Evolutionary conservation across 345 rosid species (phyloP), one percentile per base, ranked within the genome.

Genomic region (Eucalyptus decipiens): DNA sequence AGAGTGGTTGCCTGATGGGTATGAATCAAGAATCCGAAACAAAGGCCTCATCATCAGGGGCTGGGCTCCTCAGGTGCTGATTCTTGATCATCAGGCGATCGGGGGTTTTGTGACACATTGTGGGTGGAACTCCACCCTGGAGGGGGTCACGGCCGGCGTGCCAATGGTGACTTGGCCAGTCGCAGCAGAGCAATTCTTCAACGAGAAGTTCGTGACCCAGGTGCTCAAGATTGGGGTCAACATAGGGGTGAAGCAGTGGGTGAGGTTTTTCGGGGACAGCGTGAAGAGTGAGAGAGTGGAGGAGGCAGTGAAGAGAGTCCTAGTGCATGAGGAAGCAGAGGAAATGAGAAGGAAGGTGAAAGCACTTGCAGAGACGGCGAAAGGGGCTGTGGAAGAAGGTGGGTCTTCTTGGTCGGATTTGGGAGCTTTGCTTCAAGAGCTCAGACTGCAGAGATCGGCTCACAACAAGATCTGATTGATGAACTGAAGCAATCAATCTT

Each of bases 51-150:
- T 93, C 11, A 80, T 92, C 43, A 87, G 86, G 81, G 95, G 95
- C 6, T 93, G 97, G 96, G 96, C 96, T 2, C 98, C 95, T 0
- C 96, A 95, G 50, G 91, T 94, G 21, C 54, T 92, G 69, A 95
- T 96, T 89, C 96, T 95, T 12, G 96, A 95, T 9, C 96, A 96
- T 60, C 47, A 92, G 90, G 94, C 96, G 6, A 76, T 92, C 0
- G 96, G 97, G 2, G 97, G 94, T 21, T 96, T 96, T 47, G 90
- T 95, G 93, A 95, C 96, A 2, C 97, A 95, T 56, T 95, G 98
- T 14, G 96, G 97, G 83, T 95, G 97, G 97, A 96, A 96, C 88
- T 96, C 98, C 3, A 90, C 92, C 3, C 69, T 95, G 9, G 98
- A 96, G 91, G 96, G 91, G 0, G 87, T 94, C 28, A 49, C 92